phyloP scores from a whole-genome alignment of 2,329 filamentous ascomycete genomes.

The Hypoxylon sp. region DNA sequence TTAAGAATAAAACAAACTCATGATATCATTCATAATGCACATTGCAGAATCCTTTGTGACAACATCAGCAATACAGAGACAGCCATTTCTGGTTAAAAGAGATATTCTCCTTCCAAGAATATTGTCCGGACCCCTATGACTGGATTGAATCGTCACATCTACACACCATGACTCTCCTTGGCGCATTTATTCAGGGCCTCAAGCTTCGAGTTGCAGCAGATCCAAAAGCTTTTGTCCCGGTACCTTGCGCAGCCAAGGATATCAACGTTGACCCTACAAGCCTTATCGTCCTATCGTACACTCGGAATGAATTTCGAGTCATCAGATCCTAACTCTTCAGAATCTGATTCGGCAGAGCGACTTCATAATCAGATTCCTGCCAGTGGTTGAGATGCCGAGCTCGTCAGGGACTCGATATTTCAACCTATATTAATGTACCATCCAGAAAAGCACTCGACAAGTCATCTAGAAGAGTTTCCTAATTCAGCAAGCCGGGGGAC shows the following conservation, averaged over 20 bases:
- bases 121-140: constrained; percentile 23
- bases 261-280: constrained; percentile 12
- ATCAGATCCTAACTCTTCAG: constrained; percentile 6
- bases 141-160: constrained; percentile 39
- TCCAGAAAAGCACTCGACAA: constrained; percentile 5
- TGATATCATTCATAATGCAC: not conserved
- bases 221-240: constrained; percentile 36
- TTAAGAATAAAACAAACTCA: not conserved
- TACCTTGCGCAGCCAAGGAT: constrained; percentile 42
- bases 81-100: constrained; percentile 26
- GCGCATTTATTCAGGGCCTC: constrained; percentile 31
- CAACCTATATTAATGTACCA: constrained; percentile 31
- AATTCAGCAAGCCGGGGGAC: constrained; percentile 36
- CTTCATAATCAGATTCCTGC: constrained; percentile 30
- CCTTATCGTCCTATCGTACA: constrained; percentile 16
- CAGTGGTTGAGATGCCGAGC: constrained; percentile 30
- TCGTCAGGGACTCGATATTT: constrained; percentile 21
- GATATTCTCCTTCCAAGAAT: constrained; percentile 7
- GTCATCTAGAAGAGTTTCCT: constrained; percentile 27
- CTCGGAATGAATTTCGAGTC: constrained; percentile 16
- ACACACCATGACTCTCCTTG: constrained; percentile 36
- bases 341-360: constrained; percentile 20
- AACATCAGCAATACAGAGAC: not conserved
- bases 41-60: not conserved
- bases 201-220: constrained; percentile 42